Conservation (phyloP, 2,329 filamentous ascomycete genomes). For the Trichoderma sp. region DNA sequence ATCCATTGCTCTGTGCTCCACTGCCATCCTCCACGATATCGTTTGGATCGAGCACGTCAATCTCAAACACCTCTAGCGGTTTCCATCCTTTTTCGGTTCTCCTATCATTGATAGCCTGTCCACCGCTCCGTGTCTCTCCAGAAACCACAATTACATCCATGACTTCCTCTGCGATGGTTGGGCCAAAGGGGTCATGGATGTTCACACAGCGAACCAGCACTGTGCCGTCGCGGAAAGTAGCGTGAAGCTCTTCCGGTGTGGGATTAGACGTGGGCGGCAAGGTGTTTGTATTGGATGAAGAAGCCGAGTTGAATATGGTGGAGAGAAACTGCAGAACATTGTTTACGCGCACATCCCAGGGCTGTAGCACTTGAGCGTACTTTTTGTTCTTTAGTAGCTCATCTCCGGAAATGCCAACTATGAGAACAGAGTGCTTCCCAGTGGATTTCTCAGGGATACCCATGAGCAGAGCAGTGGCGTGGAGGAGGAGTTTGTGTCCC, state of each 20-base stretch:
- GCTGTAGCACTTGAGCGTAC: slow-evolving; percentile 73
- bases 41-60: slow-evolving; percentile 74
- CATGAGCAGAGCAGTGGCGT: slow-evolving; percentile 74
- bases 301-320: slow-evolving; percentile 53
- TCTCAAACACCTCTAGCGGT: slow-evolving; percentile 75
- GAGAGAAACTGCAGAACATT: slow-evolving; percentile 70
- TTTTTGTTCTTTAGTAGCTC: slow-evolving; percentile 86
- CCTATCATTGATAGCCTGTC: slow-evolving; percentile 80
- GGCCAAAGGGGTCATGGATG: slow-evolving; percentile 85
- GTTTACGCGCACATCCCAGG: slow-evolving; percentile 71
- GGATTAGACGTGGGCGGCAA: slow-evolving; percentile 6
- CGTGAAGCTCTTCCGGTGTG: slow-evolving; percentile 34
- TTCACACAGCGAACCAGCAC: slow-evolving; percentile 75
- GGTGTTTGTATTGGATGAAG: slow-evolving; percentile 21
- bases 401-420: slow-evolving; percentile 86
- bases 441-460: slow-evolving; percentile 45
- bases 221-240: slow-evolving; percentile 54
- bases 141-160: slow-evolving; percentile 84
- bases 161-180: slow-evolving; percentile 76
- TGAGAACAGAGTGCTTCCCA: slow-evolving; percentile 53
- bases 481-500: slow-evolving; percentile 92
- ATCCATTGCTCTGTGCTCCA: slow-evolving; percentile 46
- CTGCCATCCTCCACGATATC: slow-evolving; percentile 44
- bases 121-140: slow-evolving; percentile 80
- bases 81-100: slow-evolving; percentile 73